A percentile compares a stretch with the other conserved stretches of the same genome.
phyloP scores from a whole-genome alignment of 2,329 filamentous ascomycete genomes.

The Mycosphaerelloides madeirae region DNA sequence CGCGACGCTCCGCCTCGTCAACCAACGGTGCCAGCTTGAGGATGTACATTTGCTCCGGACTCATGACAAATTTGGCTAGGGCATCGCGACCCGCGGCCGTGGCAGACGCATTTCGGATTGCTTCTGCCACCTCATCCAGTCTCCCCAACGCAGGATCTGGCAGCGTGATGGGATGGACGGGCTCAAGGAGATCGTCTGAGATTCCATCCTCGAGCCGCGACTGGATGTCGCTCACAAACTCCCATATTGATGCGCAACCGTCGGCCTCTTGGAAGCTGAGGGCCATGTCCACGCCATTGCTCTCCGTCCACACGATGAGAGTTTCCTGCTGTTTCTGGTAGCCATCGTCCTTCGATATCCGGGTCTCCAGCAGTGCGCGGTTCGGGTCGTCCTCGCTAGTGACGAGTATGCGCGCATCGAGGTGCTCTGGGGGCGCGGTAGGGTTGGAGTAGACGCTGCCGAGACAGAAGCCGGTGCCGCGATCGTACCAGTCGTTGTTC shows the following conservation, averaged over 20 bases:
- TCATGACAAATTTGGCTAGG: constrained; percentile 79
- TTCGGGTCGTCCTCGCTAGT: constrained; percentile 89
- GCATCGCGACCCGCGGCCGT: constrained; percentile 75
- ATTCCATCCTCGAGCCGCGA: constrained; percentile 79
- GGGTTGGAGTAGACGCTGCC: constrained; percentile 60
- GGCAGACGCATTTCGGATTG: constrained; percentile 73
- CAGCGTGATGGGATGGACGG: constrained; percentile 64
- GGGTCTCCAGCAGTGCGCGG: constrained; percentile 78
- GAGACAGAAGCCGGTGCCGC: constrained; percentile 91
- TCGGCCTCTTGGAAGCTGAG: constrained; percentile 97
- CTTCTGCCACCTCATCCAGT: constrained; percentile 75
- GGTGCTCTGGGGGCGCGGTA: constrained; percentile 49
- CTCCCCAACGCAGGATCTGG: constrained; percentile 77
- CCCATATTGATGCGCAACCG: constrained; percentile 90
- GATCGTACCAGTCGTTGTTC: constrained; percentile 98
- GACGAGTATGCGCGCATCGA: constrained; percentile 79
- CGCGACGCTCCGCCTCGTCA: constrained; percentile 82
- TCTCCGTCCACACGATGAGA: constrained; percentile 95
- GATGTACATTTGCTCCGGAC: constrained; percentile 69
- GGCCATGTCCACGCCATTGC: constrained; percentile 89
- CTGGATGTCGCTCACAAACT: constrained; percentile 84
- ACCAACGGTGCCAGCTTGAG: constrained; percentile 80
- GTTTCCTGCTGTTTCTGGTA: constrained; percentile 99
- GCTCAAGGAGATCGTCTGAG: constrained; percentile 81
- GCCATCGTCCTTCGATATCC: constrained; percentile 86